Evolutionary conservation across 1,284 basidiomycete genomes (phyloP).

Genomic region (Marasmius fiardii): DNA sequence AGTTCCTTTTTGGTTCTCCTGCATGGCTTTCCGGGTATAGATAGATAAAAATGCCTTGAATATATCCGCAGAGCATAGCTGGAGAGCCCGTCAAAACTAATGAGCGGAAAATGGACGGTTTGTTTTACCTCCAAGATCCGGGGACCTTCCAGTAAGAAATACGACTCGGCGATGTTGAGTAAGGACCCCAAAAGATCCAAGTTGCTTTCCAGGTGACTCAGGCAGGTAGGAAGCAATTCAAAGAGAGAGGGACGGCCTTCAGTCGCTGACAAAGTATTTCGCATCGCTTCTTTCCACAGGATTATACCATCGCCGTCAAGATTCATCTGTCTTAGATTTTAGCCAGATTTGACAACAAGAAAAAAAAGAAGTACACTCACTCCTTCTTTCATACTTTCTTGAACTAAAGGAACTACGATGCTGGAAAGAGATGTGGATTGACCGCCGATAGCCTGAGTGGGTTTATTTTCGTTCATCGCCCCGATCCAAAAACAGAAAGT

Average conservation of each 20-base stretch:
- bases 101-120: not conserved
- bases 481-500: not conserved
- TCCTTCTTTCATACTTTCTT: slow-evolving; percentile 66
- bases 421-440: slow-evolving; percentile 53
- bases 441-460: slow-evolving; percentile 54
- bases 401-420: slow-evolving; percentile 73
- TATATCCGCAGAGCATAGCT: slow-evolving; percentile 52
- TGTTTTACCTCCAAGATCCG: slow-evolving; percentile 60
- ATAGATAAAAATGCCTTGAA: slow-evolving; percentile 51
- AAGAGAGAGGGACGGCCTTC: slow-evolving; percentile 52
- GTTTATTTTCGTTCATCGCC: not conserved
- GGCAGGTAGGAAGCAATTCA: slow-evolving; percentile 65
- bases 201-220: slow-evolving; percentile 64
- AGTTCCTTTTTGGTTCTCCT: slow-evolving; percentile 57
- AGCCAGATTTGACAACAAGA: slow-evolving; percentile 6
- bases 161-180: slow-evolving; percentile 74
- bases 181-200: slow-evolving; percentile 74
- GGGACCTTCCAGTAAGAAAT: slow-evolving; percentile 71
- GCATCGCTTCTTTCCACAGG: slow-evolving; percentile 74
- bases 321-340: slow-evolving; percentile 44
- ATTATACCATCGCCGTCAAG: slow-evolving; percentile 79
- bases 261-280: slow-evolving; percentile 61
- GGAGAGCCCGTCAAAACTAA: slow-evolving; percentile 5
- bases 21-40: slow-evolving; percentile 44
- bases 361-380: slow-evolving; percentile 30